Percentiles rank a stretch among this genome's conserved stretches.
Evolutionary conservation across 306 rosid genomes (phyloP).

Genomic region (Fagus sylvatica): DNA sequence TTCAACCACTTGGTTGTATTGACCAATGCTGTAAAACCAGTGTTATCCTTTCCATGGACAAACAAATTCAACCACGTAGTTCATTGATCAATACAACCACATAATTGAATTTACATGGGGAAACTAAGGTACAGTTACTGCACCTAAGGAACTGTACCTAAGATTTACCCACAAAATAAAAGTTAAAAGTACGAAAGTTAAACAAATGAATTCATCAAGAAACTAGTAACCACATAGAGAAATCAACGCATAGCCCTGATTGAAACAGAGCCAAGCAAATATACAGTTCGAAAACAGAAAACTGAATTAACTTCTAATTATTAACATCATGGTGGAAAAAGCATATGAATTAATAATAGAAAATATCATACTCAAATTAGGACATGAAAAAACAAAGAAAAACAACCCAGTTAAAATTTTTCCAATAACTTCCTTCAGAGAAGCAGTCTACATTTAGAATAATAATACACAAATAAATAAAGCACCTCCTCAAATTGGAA

Average conservation of each 20-base stretch:
- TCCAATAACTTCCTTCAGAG: not conserved
- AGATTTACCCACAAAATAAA: not conserved
- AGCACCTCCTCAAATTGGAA: conserved; percentile 21
- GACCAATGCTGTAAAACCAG: no score
- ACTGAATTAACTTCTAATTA: no score
- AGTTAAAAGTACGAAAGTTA: not conserved
- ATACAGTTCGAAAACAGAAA: not conserved
- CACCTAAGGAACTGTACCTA: no score
- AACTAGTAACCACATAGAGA: not conserved
- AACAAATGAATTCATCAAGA: not conserved
- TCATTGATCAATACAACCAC: no score
- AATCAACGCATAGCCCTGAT: not conserved
- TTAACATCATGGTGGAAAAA: not conserved
- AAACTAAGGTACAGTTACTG: no score
- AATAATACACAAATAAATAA: not conserved
- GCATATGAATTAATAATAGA: conserved; percentile 3
- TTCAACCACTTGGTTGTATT: no score
- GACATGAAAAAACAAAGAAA: not conserved
- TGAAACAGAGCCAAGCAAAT: not conserved
- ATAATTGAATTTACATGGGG: no score
- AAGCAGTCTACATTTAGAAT: conserved; percentile 7
- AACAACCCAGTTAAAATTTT: not conserved
- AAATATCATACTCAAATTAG: not conserved
- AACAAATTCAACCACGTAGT: no score
- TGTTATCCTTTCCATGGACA: no score